These are phyloP conservation scores for Termitomyces heimii DNA, from an alignment of 768 basidiomycete species.

Conservation along the genomic window DNA sequence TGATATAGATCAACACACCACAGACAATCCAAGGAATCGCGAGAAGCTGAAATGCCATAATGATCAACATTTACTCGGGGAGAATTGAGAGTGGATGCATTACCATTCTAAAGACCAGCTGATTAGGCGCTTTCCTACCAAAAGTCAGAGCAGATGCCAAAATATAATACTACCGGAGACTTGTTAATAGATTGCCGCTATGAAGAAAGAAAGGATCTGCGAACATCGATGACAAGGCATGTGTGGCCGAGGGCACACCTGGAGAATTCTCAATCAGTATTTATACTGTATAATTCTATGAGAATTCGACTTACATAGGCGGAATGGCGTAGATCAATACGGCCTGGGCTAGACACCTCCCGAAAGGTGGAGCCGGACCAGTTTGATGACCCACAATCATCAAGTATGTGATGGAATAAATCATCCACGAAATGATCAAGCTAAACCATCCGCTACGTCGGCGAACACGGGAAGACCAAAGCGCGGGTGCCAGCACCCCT, in stretches of 20 bases:
- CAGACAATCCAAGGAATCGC: not conserved
- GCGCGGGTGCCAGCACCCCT: conserved; percentile 3
- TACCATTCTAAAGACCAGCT: not conserved
- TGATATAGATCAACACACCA: not conserved
- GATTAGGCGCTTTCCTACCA: not conserved
- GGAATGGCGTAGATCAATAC: conserved; percentile 21
- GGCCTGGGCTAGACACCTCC: conserved; percentile 19
- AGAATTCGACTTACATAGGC: conserved; percentile 10
- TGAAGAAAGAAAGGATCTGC: not conserved
- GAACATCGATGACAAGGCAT: not conserved
- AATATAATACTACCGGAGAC: not conserved
- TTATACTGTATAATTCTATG: not conserved
- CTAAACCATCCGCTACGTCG: conserved; percentile 9
- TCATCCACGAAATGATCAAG: conserved; percentile 16
- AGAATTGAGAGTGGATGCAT: not conserved
- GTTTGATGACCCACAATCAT: conserved; percentile 17
- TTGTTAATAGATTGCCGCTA: not conserved
- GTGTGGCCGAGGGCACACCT: not conserved
- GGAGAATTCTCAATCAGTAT: not conserved
- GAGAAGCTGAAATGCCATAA: not conserved
- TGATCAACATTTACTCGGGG: not conserved
- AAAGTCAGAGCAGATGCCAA: not conserved
- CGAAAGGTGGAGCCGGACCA: conserved; percentile 16
- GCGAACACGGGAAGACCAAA: conserved; percentile 9
- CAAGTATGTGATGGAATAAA: conserved; percentile 18